phyloP scores from a whole-genome alignment of 2,329 filamentous ascomycete species.

The Torrubiella hemipterigena region DNA sequence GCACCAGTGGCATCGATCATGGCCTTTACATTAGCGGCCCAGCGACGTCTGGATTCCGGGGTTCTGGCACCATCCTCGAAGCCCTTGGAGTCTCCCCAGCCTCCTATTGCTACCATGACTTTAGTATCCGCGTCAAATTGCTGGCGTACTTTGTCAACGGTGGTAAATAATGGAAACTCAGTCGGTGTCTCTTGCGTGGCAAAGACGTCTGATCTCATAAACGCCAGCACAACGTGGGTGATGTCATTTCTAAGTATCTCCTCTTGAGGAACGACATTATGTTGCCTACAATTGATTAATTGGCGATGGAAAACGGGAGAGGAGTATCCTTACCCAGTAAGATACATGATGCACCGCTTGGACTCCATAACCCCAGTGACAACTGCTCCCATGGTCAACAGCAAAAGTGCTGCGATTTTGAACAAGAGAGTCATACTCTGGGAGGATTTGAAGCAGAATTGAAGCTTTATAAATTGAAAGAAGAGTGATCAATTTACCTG shows the following conservation, averaged over 20 bases:
- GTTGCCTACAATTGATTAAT: slow-evolving; percentile 25
- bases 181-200: slow-evolving; percentile 25
- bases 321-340: slow-evolving; percentile 29
- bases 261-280: slow-evolving; percentile 26
- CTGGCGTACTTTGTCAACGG: slow-evolving; percentile 35
- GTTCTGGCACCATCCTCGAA: slow-evolving; percentile 39
- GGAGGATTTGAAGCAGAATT: no score
- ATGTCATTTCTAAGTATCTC: slow-evolving; percentile 26
- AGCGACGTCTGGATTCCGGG: slow-evolving; percentile 32
- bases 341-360: slow-evolving; percentile 24
- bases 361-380: no score
- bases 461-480: no score
- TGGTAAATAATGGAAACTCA: slow-evolving; percentile 40
- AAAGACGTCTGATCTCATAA: slow-evolving; percentile 41
- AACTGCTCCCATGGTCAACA: no score
- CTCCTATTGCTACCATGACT: slow-evolving; percentile 52
- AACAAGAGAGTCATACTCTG: no score
- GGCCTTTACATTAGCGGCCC: slow-evolving; percentile 43
- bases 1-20: slow-evolving; percentile 43
- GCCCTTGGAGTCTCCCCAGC: slow-evolving; percentile 54
- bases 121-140: slow-evolving; percentile 42
- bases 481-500: no score
- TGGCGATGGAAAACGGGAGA: neutral
- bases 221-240: slow-evolving; percentile 47
- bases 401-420: no score